These are phyloP conservation scores for Aspergillus hortae DNA, from an alignment of 2,329 filamentous ascomycete species.

Conservation along the genomic window DNA sequence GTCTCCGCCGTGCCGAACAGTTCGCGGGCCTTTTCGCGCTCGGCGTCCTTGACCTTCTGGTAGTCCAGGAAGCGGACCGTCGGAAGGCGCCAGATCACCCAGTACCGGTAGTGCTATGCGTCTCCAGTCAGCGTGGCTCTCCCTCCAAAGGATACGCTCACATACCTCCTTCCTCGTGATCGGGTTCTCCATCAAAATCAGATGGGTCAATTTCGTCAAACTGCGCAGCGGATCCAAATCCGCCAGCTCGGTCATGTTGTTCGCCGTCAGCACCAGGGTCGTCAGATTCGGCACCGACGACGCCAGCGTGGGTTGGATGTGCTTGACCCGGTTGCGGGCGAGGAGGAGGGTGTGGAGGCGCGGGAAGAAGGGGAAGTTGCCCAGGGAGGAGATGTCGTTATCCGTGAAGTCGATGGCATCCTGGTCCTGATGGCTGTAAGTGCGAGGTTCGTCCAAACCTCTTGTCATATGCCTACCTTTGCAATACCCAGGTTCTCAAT, in stretches of 20 bases:
- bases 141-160: neutral
- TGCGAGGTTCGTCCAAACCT: neutral
- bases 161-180: constrained; percentile 85
- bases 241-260: constrained; percentile 76
- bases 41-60: constrained; percentile 81
- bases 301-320: constrained; percentile 72
- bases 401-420: constrained; percentile 98
- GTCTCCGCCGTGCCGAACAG: constrained; percentile 76
- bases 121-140: constrained; percentile 5
- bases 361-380: constrained; percentile 89
- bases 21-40: constrained; percentile 71
- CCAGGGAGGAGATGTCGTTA: constrained; percentile 87
- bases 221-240: constrained; percentile 77
- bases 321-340: constrained; percentile 80
- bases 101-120: constrained; percentile 80
- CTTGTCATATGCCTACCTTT: constrained; percentile 60
- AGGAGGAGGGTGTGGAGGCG: constrained; percentile 84
- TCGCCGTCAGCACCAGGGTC: constrained; percentile 78
- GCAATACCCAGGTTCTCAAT: constrained; percentile 98
- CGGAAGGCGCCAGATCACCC: constrained; percentile 83
- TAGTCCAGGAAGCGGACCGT: constrained; percentile 88
- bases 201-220: constrained; percentile 69
- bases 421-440: constrained; percentile 63
- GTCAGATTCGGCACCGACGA: constrained; percentile 76
- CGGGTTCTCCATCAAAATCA: constrained; percentile 82